These are phyloP conservation scores for Dryas alaskensis DNA, from an alignment of 306 rosid genomes.

Conservation along the genomic window DNA sequence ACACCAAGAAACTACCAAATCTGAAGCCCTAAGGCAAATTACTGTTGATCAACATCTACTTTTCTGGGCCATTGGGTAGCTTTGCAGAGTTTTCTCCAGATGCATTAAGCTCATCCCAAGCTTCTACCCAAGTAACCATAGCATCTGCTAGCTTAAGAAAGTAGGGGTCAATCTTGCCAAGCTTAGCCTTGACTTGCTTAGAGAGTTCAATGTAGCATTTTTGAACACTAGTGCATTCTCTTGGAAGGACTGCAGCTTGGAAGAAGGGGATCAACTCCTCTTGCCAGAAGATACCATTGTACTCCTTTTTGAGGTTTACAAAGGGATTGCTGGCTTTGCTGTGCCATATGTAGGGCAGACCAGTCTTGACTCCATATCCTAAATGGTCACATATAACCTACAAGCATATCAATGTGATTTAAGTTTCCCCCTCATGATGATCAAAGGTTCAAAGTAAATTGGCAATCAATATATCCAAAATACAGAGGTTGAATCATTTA, in stretches of 20 bases:
- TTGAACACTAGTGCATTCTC: conserved; percentile 66
- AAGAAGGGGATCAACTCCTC: conserved; percentile 84
- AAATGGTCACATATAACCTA: conserved; percentile 87
- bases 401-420: not conserved
- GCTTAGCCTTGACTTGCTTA: conserved; percentile 72
- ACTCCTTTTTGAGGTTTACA: conserved; percentile 82
- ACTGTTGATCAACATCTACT: conserved; percentile 26
- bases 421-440: not conserved
- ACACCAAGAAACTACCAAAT: not conserved
- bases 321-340: conserved; percentile 98
- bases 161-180: conserved; percentile 58
- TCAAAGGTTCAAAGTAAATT: not conserved
- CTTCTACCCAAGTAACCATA: conserved; percentile 92
- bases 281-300: conserved; percentile 90
- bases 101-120: conserved; percentile 77
- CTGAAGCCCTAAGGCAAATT: not conserved
- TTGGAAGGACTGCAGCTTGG: conserved; percentile 60
- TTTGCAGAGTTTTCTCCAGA: conserved; percentile 35
- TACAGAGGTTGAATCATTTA: not conserved
- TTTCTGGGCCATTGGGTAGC: conserved; percentile 36
- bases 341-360: conserved; percentile 92
- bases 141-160: conserved; percentile 75
- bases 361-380: conserved; percentile 79
- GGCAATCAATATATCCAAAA: not conserved
- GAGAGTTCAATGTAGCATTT: conserved; percentile 85